Evolutionary conservation across 176 grass and related monocot genomes (phyloP), one percentile per base, ranked within the genome.

Genomic region (Oryza punctata): DNA sequence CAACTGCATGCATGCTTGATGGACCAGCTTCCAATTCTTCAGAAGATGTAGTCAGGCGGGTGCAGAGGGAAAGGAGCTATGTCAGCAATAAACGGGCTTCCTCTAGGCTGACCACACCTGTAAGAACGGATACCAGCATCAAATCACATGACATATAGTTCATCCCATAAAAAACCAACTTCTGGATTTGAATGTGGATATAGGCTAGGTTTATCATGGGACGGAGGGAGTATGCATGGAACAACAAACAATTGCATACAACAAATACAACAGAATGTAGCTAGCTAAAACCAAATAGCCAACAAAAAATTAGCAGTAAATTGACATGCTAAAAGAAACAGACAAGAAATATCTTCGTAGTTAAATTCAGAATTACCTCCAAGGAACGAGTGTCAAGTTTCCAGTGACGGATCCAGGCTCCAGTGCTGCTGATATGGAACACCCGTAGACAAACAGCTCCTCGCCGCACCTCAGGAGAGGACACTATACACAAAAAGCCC

Each of bases 311-410:
- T 19, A 19, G 16, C 16, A 54, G 5, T 54, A 54, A 19, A 54
- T 54, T 10, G 49, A 19, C 16, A 16, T 19, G 3, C 5, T 54
- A 0, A 2, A 13, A 54, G 19, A 19, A 50, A 50, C 6, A 19
- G 49, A 19, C 16, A 54, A 54, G 14, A 54, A 7, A 54, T 54
- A 14, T 35, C 16, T 29, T 18, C n/a, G 3, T 61, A 14, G 16
- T 18, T 21, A 23, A 61, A 61, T 78, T 41, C 24, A 24, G 21
- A 11, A 80, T 69, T 92, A 92, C 90, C 90, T 92, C 77, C 85
- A 86, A 82, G 90, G 86, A 82, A 88, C 81, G 82, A 92, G 85
- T 46, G 86, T 83, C 73, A 92, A 92, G 26, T 82, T 88, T 29
- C 90, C 90, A 30, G 82, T 77, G 0, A 92, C 69, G 27, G 90